Evolutionary conservation across 2,329 filamentous ascomycete genomes (phyloP), one percentile per base, ranked within the genome.

Genomic region (Pseudocercospora pini-densiflorae): DNA sequence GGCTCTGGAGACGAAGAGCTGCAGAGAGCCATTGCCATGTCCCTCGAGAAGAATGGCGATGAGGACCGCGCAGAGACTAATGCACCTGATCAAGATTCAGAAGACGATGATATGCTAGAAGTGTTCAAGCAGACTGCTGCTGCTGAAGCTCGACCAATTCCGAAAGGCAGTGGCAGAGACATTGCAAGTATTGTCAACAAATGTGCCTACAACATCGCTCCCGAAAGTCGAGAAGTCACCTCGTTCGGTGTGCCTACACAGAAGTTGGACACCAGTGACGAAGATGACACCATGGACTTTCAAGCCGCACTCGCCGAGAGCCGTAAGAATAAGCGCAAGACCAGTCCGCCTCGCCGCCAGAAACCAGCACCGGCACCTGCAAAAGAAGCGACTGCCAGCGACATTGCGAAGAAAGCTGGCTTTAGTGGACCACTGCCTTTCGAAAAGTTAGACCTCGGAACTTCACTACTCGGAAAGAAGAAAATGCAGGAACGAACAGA

Each of bases 381-480:
- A n/a, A 77, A 51, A n/a, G 61, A 73, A 21, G 59, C 60, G 16
- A 59, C 66, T 27, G 61, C 69, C 12, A 69, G 62, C 9, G 66
- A 70, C 14, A 66, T 72, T 21, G 71, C 84, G 9, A 88, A 87
- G 59, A 82, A 85, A 71, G 84, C 87, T 60, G 80, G 73, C 19
- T 91, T 97, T 74, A 87, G 88, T 70, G 94, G 94, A 0, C 93
- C 94, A 0, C 79, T 99, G 5, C 95, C 95, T 0, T 99, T 99
- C 74, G 93, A 97, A 72, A 94, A 86, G 59, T 80, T 90, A 6
- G 85, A 93, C 75, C 84, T 97, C 1, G 88, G 91, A 53, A 89
- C 87, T 60, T 89, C 87, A 40, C 78, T 82, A 10, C 77, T 81
- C 14, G 82, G 81, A 29, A 85, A 80, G 77, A 86, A 82, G 77